These are phyloP conservation scores for Blastobotrys robertii DNA, from an alignment of 805 yeast genomes.

Conservation along the genomic window DNA sequence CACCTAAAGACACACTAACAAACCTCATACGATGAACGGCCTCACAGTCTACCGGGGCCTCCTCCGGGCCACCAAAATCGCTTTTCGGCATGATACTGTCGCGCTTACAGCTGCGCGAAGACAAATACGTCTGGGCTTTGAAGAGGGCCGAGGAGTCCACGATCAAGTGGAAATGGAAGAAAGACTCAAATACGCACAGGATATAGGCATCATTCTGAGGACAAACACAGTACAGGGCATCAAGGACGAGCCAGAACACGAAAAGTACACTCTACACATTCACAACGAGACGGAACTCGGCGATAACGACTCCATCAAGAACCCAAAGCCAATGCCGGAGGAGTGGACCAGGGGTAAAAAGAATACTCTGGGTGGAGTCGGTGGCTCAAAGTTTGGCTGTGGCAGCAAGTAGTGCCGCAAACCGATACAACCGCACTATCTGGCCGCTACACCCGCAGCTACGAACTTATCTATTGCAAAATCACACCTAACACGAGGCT, in stretches of 20 bases:
- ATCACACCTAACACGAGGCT: too few relatives aligned
- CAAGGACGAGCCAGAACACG: slow-evolving; percentile 19
- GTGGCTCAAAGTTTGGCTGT: too few relatives aligned
- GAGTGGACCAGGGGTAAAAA: too few relatives aligned
- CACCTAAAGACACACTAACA: too few relatives aligned
- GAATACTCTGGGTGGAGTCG: too few relatives aligned
- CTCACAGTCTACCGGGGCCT: slow-evolving; percentile 17
- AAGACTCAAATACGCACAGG: slow-evolving; percentile 49
- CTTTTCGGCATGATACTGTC: slow-evolving; percentile 21
- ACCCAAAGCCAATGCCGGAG: slow-evolving; percentile 8
- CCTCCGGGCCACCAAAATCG: slow-evolving; percentile 25
- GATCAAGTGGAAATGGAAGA: slow-evolving; percentile 41
- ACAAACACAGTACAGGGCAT: slow-evolving; percentile 83
- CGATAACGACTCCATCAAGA: slow-evolving; percentile 72
- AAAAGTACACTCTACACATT: slow-evolving; percentile 42
- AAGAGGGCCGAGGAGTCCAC: slow-evolving; percentile 15
- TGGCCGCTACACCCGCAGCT: too few relatives aligned
- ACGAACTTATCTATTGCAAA: too few relatives aligned
- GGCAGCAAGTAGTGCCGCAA: too few relatives aligned
- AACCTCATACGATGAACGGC: too few relatives aligned
- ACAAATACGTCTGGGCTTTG: slow-evolving; percentile 15
- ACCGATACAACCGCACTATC: too few relatives aligned
- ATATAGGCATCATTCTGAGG: slow-evolving; percentile 58
- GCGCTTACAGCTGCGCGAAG: slow-evolving; percentile 13
- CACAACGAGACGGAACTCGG: slow-evolving; percentile 83